Evolutionary conservation across 1,284 basidiomycete genomes (phyloP), one percentile per base, ranked within the genome.

Genomic region (Hypsizygus ulmarius): DNA sequence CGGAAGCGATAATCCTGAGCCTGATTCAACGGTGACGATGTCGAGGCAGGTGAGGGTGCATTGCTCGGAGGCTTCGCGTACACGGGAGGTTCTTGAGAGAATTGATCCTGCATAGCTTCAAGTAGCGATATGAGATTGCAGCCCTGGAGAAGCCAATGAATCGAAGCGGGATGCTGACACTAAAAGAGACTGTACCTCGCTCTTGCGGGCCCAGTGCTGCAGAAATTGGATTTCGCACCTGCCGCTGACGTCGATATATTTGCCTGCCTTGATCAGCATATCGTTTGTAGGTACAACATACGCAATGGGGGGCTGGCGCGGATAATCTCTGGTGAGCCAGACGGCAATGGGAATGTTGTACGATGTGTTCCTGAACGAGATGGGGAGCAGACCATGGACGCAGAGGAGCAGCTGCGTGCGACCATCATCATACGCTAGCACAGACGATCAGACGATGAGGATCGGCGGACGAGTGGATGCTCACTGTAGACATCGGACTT

Each of bases 401-500:
- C 89, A 93, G 49, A 99, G 81, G 11, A 99, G 78, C 6, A 98
- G 78, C 59, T 94, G 90, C 0, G 92, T 87, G 32, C 95, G 83
- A 25, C 96, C 96, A 58, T 97, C 93, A 68, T 99, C 93, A 71
- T 90, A 95, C 0, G 90, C 91, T 94, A 52, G n/a, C n/a, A n/a
- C 29, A 29, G 18, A 18, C 39, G 33, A 54, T 50, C 14, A 56
- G 39, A 33, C 35, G 25, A 41, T 40, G 14, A 40, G 44, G 27
- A 42, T 25, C 30, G 48, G 45, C 18, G 32, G 38, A 38, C 34
- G 40, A 33, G 25, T 28, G 15, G 27, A 27, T 10, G 48, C 56
- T n/a, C 68, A 93, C 92, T 97, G 78, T 95, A 97, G 7, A 94
- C 83, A 62, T 97, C 94, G 0, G 93, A 91, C 70, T 93, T 94